phyloP scores from a whole-genome alignment of 2,329 filamentous ascomycete genomes.

The Stromatinia cepivora region DNA sequence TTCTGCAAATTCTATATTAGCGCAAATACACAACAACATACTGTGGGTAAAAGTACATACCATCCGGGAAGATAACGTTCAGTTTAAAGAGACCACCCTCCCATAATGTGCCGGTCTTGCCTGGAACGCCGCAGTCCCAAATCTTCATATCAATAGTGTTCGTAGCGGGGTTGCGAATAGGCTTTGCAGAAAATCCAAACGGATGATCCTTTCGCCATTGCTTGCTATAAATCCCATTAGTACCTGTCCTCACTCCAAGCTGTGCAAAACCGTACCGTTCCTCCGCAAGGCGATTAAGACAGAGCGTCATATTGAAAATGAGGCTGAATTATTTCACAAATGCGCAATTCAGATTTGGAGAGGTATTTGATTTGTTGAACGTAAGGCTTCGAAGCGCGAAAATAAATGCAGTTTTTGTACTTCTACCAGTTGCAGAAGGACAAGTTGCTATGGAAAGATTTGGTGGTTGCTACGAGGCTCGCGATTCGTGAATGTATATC shows the following conservation, averaged over 20 bases:
- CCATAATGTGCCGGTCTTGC: constrained; percentile 97
- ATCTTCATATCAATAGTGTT: constrained; percentile 88
- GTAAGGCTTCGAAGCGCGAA: not conserved
- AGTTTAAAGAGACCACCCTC: constrained; percentile 97
- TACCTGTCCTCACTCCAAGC: not conserved
- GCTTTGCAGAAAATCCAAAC: constrained; percentile 95
- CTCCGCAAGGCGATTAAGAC: constrained; percentile 82
- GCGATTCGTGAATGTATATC: constrained; percentile 13
- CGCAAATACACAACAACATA: not conserved
- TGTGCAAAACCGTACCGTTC: constrained; percentile 48
- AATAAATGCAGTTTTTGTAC: not conserved
- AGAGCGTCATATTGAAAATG: constrained; percentile 70
- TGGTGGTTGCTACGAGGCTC: constrained; percentile 20
- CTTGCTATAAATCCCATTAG: constrained; percentile 50
- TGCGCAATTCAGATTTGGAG: not conserved
- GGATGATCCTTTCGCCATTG: constrained; percentile 97
- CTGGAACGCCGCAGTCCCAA: constrained; percentile 96
- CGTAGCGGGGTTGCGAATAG: constrained; percentile 67
- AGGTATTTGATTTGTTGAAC: not conserved
- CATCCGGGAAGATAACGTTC: constrained; percentile 88
- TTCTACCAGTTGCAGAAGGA: not conserved
- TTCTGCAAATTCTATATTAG: constrained; percentile 56
- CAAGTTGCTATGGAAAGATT: constrained; percentile 17
- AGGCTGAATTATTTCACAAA: constrained; percentile 14
- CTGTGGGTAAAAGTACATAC: constrained; percentile 51